Conservation (phyloP, 1,284 basidiomycete genomes). For the Thecaphora frezii region DNA sequence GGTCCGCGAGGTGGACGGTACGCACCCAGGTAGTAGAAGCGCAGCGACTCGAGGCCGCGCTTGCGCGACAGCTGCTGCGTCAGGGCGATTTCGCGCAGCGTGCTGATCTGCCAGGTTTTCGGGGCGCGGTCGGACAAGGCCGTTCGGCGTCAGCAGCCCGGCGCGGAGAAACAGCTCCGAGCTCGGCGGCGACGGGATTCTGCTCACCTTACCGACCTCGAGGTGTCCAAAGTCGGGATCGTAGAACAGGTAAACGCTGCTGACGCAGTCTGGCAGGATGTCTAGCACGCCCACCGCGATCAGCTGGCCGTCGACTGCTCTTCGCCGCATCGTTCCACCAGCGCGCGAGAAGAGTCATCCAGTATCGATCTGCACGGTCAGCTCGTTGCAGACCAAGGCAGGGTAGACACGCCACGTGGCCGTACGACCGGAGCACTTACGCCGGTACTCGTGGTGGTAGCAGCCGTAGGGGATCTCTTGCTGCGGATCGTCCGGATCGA, state of each 20-base stretch:
- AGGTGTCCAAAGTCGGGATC: constrained; percentile 74
- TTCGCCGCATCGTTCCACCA: too few species aligned
- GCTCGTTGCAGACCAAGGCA: too few species aligned
- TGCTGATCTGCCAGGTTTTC: constrained; percentile 15
- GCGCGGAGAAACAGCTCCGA: too few species aligned
- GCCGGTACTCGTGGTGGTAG: constrained; percentile 55
- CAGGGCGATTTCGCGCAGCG: constrained; percentile 44
- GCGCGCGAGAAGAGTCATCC: too few species aligned
- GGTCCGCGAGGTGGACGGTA: not conserved
- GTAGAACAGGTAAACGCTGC: constrained; percentile 95
- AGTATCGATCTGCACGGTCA: too few species aligned
- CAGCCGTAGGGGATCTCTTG: constrained; percentile 31
- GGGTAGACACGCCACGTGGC: too few species aligned
- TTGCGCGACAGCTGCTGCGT: constrained; percentile 32
- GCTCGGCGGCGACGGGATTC: too few species aligned
- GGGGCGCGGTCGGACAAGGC: constrained; percentile 1
- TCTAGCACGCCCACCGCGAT: constrained; percentile 89
- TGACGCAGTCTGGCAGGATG: constrained; percentile 84
- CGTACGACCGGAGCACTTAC: constrained; percentile 6
- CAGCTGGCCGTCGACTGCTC: constrained; percentile 69
- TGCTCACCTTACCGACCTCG: constrained; percentile 79
- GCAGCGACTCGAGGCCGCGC: constrained; percentile 10
- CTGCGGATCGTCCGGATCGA: not conserved
- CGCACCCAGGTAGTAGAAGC: constrained; percentile 33
- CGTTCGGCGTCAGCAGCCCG: too few species aligned